Conservation (phyloP, 306 rosid species). For the Gastrolobium bilobum region DNA sequence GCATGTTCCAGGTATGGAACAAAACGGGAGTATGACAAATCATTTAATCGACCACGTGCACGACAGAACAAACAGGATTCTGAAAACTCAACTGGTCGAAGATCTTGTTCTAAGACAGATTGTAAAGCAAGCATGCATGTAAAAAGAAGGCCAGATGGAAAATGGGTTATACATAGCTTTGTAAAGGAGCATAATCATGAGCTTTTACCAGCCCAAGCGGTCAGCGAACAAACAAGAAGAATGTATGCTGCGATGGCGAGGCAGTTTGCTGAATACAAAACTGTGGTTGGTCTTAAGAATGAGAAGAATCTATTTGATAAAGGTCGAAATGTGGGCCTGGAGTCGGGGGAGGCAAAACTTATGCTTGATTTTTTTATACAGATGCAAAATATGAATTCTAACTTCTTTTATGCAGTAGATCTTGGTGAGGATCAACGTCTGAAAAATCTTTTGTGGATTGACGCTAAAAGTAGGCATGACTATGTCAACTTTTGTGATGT, state of each 20-base stretch:
- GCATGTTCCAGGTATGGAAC: slow-evolving; percentile 99
- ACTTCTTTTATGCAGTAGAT: slow-evolving; percentile 90
- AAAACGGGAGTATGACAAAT: slow-evolving; percentile 94
- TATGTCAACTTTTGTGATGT: slow-evolving; percentile 84
- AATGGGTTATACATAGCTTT: slow-evolving; percentile 97
- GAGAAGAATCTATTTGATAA: slow-evolving; percentile 90
- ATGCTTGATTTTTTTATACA: slow-evolving; percentile 80
- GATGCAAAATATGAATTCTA: slow-evolving; percentile 87
- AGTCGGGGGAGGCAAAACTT: slow-evolving; percentile 80
- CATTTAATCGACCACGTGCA: slow-evolving; percentile 85
- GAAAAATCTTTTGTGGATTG: slow-evolving; percentile 89
- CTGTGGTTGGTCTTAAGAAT: slow-evolving; percentile 88
- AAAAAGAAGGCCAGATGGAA: slow-evolving; percentile 95
- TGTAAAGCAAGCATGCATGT: slow-evolving; percentile 99
- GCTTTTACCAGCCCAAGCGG: slow-evolving; percentile 98
- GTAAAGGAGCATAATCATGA: slow-evolving; percentile 97
- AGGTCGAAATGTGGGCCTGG: slow-evolving; percentile 81
- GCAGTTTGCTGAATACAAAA: slow-evolving; percentile 96
- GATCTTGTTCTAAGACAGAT: slow-evolving; percentile 96
- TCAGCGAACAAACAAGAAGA: slow-evolving; percentile 97
- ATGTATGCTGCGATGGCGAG: slow-evolving; percentile 99
- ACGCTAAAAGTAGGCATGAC: slow-evolving; percentile 95
- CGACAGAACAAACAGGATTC: slow-evolving; percentile 94
- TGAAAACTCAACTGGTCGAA: slow-evolving; percentile 88
- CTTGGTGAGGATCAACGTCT: slow-evolving; percentile 91